These are phyloP conservation scores for Spiromastix sp. DNA, from an alignment of 2,329 filamentous ascomycete species.

Conservation along the genomic window DNA sequence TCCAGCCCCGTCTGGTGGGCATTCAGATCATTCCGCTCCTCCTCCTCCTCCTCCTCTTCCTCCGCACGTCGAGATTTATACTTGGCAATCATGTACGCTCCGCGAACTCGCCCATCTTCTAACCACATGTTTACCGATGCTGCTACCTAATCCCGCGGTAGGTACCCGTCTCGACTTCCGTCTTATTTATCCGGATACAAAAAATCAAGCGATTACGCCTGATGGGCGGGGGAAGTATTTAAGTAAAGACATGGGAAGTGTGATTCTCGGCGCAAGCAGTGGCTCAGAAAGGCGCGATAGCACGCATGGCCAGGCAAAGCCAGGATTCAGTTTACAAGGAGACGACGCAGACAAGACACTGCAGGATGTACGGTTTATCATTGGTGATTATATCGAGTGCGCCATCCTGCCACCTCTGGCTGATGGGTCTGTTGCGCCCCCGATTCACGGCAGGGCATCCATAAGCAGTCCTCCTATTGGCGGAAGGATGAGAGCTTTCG, in stretches of 20 bases:
- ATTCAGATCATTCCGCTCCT: conserved; percentile 31
- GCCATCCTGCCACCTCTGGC: conserved; percentile 65
- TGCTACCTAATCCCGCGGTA: conserved; percentile 63
- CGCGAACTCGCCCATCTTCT: conserved; percentile 72
- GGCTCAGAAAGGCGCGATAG: conserved; percentile 25
- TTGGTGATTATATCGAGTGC: conserved; percentile 80
- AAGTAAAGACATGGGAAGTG: conserved; percentile 70
- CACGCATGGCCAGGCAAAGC: conserved; percentile 28
- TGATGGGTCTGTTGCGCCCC: conserved; percentile 62
- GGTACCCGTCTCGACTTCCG: conserved; percentile 83
- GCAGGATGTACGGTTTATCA: conserved; percentile 67
- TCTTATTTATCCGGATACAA: conserved; percentile 70
- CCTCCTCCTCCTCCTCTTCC: conserved; percentile 50
- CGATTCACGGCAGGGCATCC: conserved; percentile 40
- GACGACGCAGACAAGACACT: conserved; percentile 64
- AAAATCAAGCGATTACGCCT: conserved; percentile 26
- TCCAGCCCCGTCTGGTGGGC: conserved; percentile 14
- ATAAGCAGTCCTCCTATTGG: conserved; percentile 34
- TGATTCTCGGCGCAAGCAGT: conserved; percentile 53
- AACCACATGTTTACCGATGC: conserved; percentile 53
- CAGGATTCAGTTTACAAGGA: conserved; percentile 34
- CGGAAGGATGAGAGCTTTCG: conserved; percentile 30
- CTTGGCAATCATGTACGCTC: conserved; percentile 73
- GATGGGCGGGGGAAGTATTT: conserved; percentile 53
- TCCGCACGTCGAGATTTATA: conserved; percentile 68